Conservation (phyloP, 192 early-diverging fungal species). For the Mortierella hygrophila region DNA sequence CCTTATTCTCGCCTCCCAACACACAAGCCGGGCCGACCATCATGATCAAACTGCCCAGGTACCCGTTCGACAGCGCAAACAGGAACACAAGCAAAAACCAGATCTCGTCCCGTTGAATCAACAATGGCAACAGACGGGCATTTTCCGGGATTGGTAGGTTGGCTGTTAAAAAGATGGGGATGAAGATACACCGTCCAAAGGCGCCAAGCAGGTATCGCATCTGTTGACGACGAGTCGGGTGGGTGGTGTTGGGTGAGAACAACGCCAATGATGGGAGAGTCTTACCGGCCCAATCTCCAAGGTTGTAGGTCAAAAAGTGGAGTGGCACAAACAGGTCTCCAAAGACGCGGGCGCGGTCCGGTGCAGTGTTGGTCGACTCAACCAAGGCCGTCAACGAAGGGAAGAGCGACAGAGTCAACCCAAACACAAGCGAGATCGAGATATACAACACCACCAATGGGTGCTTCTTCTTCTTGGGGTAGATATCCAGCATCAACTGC, state of each 20-base stretch:
- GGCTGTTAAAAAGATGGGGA: slow-evolving; percentile 79
- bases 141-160: slow-evolving; percentile 67
- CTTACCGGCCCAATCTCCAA: slow-evolving; percentile 81
- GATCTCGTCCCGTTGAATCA: slow-evolving; percentile 59
- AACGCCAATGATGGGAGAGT: slow-evolving; percentile 61
- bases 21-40: slow-evolving; percentile 67
- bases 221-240: slow-evolving; percentile 56
- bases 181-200: slow-evolving; percentile 65
- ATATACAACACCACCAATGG: slow-evolving; percentile 56
- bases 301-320: slow-evolving; percentile 80
- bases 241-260: slow-evolving; percentile 62
- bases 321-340: slow-evolving; percentile 76
- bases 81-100: slow-evolving; percentile 68
- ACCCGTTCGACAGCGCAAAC: slow-evolving; percentile 78
- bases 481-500: slow-evolving; percentile 43
- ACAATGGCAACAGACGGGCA: slow-evolving; percentile 45
- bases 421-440: slow-evolving; percentile 70
- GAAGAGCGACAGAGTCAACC: slow-evolving; percentile 78
- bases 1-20: slow-evolving; percentile 61
- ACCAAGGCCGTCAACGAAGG: slow-evolving; percentile 82
- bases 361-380: slow-evolving; percentile 63
- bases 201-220: slow-evolving; percentile 60
- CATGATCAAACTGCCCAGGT: slow-evolving; percentile 72
- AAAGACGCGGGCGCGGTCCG: slow-evolving; percentile 47
- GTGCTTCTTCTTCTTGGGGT: slow-evolving; percentile 42